Evolutionary conservation across 2,329 filamentous ascomycete genomes (phyloP).

Genomic region (Clonostachys sp.): DNA sequence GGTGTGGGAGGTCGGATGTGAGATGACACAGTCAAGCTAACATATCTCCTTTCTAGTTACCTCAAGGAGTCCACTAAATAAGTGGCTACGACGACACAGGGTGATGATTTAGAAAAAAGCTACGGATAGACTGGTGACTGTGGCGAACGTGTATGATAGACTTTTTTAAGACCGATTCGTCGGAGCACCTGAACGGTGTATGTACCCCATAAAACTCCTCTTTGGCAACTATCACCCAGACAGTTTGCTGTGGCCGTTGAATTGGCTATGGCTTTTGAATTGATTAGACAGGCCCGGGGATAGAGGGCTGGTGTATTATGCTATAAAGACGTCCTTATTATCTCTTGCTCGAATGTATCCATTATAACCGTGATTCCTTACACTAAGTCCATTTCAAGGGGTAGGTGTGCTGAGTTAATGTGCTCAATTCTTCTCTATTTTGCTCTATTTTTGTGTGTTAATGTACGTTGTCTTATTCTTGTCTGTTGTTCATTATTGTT

Average conservation of each 20-base stretch:
- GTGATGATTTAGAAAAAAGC: background rate
- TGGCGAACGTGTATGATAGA: background rate
- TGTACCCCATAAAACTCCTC: background rate
- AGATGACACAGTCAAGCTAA: background rate
- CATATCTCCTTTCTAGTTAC: conserved; percentile 38
- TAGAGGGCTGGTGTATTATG: no score
- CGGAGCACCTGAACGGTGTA: background rate
- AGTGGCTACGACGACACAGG: conserved; percentile 20
- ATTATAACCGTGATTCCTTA: no score
- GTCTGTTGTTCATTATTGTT: background rate
- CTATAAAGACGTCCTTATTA: no score
- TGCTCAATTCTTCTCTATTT: background rate
- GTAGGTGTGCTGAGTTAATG: no score
- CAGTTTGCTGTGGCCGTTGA: no score
- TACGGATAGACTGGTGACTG: background rate
- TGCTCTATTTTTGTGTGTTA: background rate
- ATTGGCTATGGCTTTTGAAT: no score
- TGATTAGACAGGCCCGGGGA: no score
- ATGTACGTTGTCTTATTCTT: background rate
- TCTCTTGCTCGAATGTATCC: no score
- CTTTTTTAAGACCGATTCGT: background rate
- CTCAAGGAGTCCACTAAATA: conserved; percentile 68
- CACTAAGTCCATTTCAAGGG: no score
- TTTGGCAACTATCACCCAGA: background rate
- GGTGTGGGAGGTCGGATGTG: background rate